Conservation (phyloP, 2,329 filamentous ascomycete species). For the Colletotrichum phormii region DNA sequence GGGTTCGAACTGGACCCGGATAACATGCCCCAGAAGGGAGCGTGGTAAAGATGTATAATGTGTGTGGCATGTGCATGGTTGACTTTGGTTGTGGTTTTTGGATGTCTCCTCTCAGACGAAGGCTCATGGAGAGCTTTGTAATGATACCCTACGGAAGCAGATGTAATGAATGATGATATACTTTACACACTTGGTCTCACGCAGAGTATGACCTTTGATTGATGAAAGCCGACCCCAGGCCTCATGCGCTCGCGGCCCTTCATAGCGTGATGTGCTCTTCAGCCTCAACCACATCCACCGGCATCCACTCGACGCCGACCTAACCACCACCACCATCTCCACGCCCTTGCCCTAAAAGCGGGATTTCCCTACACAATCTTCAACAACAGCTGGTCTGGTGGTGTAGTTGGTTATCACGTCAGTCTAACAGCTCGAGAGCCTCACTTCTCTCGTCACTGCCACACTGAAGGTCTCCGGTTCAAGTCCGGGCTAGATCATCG, state of each 20-base stretch:
- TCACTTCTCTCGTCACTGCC: neutral
- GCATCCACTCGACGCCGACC: too few relatives aligned
- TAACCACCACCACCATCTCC: too few relatives aligned
- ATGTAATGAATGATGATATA: constrained; percentile 26
- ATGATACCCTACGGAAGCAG: constrained; percentile 32
- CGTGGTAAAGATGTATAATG: constrained; percentile 4
- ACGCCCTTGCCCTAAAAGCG: too few relatives aligned
- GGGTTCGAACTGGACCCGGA: constrained; percentile 48
- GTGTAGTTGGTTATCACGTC: constrained; percentile 61
- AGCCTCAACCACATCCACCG: too few relatives aligned
- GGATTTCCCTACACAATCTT: too few relatives aligned
- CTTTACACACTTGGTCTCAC: neutral
- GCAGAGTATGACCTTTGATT: neutral
- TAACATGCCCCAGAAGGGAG: constrained; percentile 28
- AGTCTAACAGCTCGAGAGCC: constrained; percentile 52
- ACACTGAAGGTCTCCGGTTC: constrained; percentile 37
- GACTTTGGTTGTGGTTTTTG: neutral
- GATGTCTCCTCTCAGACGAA: constrained; percentile 19
- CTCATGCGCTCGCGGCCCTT: constrained; percentile 29
- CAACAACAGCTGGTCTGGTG: constrained; percentile 34
- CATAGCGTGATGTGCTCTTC: neutral
- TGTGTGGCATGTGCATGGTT: neutral
- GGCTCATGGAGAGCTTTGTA: constrained; percentile 10
- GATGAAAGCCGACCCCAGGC: constrained; percentile 18
- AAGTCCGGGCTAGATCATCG: constrained; percentile 34